Evolutionary conservation across 495 filamentous ascomycete genomes (phyloP), one percentile per base, ranked within the genome.

Genomic region (Antarctomyces pellizariae): DNA sequence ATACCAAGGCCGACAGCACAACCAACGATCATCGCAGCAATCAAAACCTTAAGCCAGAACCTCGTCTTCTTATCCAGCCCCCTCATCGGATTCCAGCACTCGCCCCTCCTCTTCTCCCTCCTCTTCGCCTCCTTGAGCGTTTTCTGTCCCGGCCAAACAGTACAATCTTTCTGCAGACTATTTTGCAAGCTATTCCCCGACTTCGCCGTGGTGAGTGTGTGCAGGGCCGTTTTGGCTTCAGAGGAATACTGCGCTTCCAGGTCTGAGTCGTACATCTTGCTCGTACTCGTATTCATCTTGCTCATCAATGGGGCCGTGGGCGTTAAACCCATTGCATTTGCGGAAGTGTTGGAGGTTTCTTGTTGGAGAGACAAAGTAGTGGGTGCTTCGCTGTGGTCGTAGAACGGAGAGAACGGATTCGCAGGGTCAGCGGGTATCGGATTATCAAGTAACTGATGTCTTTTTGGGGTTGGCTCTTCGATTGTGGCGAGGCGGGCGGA

Each of bases 391-490:
- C 51, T 31, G 43, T 69, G 63, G 28, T 49, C 47, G 46, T 69
- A 69, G 50, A 69, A 70, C 10, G 66, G 60, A 0, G 62, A 67
- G 39, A 44, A 65, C 10, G 64, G 64, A n/a, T n/a, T n/a, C n/a
- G n/a, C n/a, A n/a, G n/a, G n/a, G n/a, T n/a, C n/a, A n/a, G n/a
- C n/a, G n/a, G n/a, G n/a, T n/a, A n/a, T n/a, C n/a, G n/a, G n/a
- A n/a, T n/a, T n/a, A n/a, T n/a, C n/a, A n/a, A n/a, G n/a, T n/a
- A n/a, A n/a, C n/a, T n/a, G n/a, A n/a, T n/a, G n/a, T n/a, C n/a
- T n/a, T n/a, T n/a, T n/a, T n/a, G n/a, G n/a, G n/a, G n/a, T n/a
- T n/a, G n/a, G n/a, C n/a, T n/a, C n/a, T n/a, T n/a, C n/a, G n/a
- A n/a, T n/a, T n/a, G n/a, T n/a, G n/a, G n/a, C n/a, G n/a, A n/a